Conservation (phyloP, 2,329 filamentous ascomycete species). For the Cladosporium halotolerans region DNA sequence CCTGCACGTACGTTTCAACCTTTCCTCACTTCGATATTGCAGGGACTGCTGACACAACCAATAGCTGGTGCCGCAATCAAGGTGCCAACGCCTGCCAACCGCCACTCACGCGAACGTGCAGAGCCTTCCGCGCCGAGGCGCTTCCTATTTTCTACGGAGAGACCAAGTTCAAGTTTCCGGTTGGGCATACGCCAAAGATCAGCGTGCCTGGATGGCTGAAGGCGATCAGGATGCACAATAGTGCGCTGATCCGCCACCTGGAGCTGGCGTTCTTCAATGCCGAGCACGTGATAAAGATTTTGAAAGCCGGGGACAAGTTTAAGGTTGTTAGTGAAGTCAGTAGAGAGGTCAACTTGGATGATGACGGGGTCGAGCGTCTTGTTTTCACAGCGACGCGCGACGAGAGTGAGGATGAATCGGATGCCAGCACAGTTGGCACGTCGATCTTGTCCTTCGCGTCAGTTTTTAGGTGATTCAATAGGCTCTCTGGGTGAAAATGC, state of each 20-base stretch:
- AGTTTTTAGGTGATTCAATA: no score
- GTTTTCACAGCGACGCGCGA: not conserved
- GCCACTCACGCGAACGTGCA: not conserved
- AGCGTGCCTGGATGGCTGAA: slow-evolving; percentile 1
- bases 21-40: not conserved
- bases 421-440: not conserved
- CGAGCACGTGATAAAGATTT: not conserved
- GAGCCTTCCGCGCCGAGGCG: not conserved
- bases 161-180: not conserved
- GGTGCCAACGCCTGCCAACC: not conserved
- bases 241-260: not conserved
- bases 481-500: no score
- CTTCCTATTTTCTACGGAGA: slow-evolving; percentile 3
- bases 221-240: not conserved
- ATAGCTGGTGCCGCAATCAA: not conserved
- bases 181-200: not conserved
- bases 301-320: not conserved
- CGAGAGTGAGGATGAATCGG: not conserved
- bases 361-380: not conserved
- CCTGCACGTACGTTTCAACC: not conserved
- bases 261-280: slow-evolving; percentile 3
- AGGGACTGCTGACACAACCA: not conserved
- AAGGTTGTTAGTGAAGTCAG: no score
- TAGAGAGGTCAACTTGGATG: no score
- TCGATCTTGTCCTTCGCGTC: not conserved